phyloP scores from a whole-genome alignment of 495 filamentous ascomycete species.

The Tuber magnatum region DNA sequence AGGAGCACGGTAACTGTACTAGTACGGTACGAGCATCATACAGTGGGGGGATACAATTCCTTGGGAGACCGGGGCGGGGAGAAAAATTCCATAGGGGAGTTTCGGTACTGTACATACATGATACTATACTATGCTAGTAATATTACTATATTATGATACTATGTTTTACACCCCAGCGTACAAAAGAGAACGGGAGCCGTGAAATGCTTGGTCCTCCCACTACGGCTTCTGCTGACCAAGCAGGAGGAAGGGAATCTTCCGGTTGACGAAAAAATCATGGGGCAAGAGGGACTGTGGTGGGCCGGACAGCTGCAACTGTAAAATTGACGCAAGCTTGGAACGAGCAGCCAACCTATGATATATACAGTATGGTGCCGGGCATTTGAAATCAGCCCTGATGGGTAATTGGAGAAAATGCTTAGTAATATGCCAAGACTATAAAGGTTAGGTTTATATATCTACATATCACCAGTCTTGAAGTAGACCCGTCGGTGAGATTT shows the following conservation, averaged over 20 bases:
- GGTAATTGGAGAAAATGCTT: no score
- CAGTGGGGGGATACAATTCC: neutral
- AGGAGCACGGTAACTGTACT: neutral
- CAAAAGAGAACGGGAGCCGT: neutral
- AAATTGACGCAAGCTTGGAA: slow-evolving; percentile 1
- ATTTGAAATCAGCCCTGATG: no score
- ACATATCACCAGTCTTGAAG: no score
- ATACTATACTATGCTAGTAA: no score
- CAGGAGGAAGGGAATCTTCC: neutral
- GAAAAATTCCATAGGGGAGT: neutral
- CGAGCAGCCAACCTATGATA: neutral
- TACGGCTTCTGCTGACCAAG: neutral
- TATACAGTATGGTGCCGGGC: no score
- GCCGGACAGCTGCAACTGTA: slow-evolving; percentile 1
- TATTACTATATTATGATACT: no score
- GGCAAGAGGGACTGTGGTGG: neutral
- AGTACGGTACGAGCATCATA: no score
- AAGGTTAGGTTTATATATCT: no score
- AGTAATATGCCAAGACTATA: no score
- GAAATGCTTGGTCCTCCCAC: neutral
- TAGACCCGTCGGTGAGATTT: no score
- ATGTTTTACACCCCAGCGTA: neutral
- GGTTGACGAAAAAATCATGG: neutral
- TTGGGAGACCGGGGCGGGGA: neutral
- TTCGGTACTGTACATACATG: no score